Conservation (phyloP, 306 rosid species). For the Quercus mongolica region DNA sequence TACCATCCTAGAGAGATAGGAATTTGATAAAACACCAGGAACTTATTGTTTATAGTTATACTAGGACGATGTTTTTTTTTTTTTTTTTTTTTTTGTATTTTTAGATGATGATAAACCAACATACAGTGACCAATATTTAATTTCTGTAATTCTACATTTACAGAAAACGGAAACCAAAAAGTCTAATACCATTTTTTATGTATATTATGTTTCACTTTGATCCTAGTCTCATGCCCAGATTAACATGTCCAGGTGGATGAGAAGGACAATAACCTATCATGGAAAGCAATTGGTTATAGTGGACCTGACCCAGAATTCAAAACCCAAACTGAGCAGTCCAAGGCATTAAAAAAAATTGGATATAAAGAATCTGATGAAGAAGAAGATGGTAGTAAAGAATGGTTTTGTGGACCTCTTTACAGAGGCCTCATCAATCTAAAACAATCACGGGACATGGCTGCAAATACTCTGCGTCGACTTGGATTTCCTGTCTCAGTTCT, state of each 20-base stretch:
- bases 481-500: slow-evolving; percentile 48
- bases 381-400: slow-evolving; percentile 20
- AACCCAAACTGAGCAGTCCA: slow-evolving; percentile 23
- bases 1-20: no score
- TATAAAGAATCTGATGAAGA: slow-evolving; percentile 26
- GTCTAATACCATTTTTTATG: no score
- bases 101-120: no score
- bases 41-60: no score
- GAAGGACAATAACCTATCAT: slow-evolving; percentile 48
- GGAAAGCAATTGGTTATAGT: slow-evolving; percentile 74
- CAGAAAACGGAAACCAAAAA: no score
- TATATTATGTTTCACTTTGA: neutral
- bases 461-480: slow-evolving; percentile 27
- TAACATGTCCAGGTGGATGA: slow-evolving; percentile 52
- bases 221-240: neutral
- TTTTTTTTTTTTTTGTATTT: no score
- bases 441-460: slow-evolving; percentile 33
- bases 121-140: no score
- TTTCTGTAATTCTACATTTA: no score
- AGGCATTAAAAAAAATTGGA: slow-evolving; percentile 5
- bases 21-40: no score
- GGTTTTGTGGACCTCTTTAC: slow-evolving; percentile 60
- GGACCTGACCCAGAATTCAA: slow-evolving; percentile 71
- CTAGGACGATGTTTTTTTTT: no score
- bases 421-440: slow-evolving; percentile 50